A percentile compares a stretch with the other conserved stretches of the same genome.
phyloP scores from a whole-genome alignment of 805 yeast species.

The Vanderwaltozyma verrucispora region DNA sequence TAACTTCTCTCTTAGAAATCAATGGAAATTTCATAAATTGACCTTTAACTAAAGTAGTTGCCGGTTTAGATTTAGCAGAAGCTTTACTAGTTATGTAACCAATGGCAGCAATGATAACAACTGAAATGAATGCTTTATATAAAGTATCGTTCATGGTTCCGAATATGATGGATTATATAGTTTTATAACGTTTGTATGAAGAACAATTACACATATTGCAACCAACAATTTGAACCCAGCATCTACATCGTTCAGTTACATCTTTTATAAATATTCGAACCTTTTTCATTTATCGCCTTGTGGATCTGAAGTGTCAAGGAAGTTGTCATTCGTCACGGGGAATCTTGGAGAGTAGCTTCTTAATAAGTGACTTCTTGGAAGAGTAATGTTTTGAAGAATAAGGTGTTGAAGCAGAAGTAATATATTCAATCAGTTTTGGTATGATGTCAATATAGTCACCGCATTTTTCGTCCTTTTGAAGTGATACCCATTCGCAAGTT shows the following conservation, averaged over 20 bases:
- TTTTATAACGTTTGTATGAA: too few relatives aligned
- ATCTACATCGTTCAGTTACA: too few relatives aligned
- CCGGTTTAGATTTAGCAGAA: not conserved
- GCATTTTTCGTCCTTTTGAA: too few relatives aligned
- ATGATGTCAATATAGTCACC: too few relatives aligned
- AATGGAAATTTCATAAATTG: constrained; percentile 72
- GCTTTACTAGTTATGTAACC: not conserved
- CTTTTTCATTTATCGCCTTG: too few relatives aligned
- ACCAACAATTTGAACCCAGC: too few relatives aligned
- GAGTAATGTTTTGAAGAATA: not conserved
- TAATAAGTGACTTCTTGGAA: not conserved
- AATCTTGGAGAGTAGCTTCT: not conserved
- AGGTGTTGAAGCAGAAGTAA: not conserved
- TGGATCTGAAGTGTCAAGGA: too few relatives aligned
- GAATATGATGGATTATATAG: too few relatives aligned
- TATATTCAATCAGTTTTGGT: not conserved
- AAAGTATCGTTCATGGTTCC: constrained; percentile 1
- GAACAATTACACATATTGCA: too few relatives aligned
- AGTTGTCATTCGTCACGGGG: not conserved
- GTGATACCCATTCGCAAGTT: constrained; percentile 1
- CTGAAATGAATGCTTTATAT: not conserved
- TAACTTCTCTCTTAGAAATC: constrained; percentile 60
- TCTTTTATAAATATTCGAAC: too few relatives aligned
- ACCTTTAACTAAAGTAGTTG: constrained; percentile 49
- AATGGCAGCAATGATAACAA: constrained; percentile 1